Conservation (phyloP, 2,329 filamentous ascomycete genomes). For the Botrytis galanthina region DNA sequence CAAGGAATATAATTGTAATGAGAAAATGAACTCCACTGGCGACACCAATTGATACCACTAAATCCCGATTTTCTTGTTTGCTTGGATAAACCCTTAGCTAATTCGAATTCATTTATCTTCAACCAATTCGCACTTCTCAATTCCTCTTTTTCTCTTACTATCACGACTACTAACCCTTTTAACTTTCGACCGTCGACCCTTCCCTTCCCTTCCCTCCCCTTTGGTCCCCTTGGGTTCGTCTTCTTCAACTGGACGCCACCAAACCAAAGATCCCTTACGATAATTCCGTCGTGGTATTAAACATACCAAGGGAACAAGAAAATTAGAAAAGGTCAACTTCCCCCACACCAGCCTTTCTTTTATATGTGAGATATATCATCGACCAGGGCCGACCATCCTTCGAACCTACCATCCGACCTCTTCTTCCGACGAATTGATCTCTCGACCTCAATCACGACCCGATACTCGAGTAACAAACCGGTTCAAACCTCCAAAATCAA, state of each 20-base stretch:
- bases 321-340: conserved; percentile 1
- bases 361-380: conserved; percentile 5
- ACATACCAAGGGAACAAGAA: background rate
- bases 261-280: background rate
- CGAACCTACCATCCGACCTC: background rate
- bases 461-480: background rate
- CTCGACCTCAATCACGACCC: conserved; percentile 8
- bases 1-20: conserved; percentile 19
- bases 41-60: conserved; percentile 17
- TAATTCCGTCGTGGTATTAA: background rate
- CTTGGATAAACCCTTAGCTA: conserved; percentile 15
- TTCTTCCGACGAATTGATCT: background rate
- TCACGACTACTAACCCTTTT: conserved; percentile 1
- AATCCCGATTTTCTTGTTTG: conserved; percentile 14
- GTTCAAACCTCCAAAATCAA: conserved; percentile 3
- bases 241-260: conserved; percentile 11
- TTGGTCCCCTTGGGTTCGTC: background rate
- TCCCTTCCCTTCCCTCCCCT: background rate
- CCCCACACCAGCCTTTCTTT: conserved; percentile 3
- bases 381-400: conserved; percentile 15
- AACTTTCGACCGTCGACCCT: background rate
- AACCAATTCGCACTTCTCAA: background rate
- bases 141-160: background rate
- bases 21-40: conserved; percentile 21
- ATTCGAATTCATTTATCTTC: conserved; percentile 20